These are phyloP conservation scores for Cupressus sempervirens DNA, from an alignment of 75 land plant genomes.

Conservation along the genomic window DNA sequence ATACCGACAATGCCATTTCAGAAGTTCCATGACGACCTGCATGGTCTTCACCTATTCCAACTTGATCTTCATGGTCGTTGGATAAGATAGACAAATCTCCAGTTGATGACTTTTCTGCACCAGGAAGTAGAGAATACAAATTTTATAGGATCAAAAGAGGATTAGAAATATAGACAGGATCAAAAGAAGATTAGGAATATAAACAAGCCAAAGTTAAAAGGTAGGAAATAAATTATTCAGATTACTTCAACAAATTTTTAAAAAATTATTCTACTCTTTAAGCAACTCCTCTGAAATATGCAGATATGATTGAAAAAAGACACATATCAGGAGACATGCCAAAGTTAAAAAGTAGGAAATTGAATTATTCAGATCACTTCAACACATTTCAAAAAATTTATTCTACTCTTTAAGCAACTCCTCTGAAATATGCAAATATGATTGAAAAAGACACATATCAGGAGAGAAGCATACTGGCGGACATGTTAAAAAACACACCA, in stretches of 20 bases:
- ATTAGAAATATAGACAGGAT: slow-evolving; percentile 2
- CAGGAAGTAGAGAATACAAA: neutral
- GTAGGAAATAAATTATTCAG: neutral
- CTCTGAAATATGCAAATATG: neutral
- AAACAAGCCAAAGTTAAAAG: neutral
- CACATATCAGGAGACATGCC: neutral
- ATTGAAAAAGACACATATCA: neutral
- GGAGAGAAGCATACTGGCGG: neutral
- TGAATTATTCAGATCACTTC: neutral
- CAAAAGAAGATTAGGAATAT: neutral
- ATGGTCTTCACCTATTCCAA: neutral
- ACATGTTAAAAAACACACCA: neutral
- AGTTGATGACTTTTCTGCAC: neutral
- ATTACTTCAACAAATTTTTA: neutral
- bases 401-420: neutral
- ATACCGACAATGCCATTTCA: neutral
- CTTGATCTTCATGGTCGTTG: neutral
- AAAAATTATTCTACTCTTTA: neutral
- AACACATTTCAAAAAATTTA: neutral
- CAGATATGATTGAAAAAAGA: neutral
- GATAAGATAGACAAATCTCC: neutral
- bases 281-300: neutral
- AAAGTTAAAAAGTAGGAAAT: neutral
- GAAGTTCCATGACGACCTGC: neutral
- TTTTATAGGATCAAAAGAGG: neutral